Evolutionary conservation across 73 alveolate genomes (phyloP), one percentile per base, ranked within the genome.

Genomic region (Blepharisma japonicum): DNA sequence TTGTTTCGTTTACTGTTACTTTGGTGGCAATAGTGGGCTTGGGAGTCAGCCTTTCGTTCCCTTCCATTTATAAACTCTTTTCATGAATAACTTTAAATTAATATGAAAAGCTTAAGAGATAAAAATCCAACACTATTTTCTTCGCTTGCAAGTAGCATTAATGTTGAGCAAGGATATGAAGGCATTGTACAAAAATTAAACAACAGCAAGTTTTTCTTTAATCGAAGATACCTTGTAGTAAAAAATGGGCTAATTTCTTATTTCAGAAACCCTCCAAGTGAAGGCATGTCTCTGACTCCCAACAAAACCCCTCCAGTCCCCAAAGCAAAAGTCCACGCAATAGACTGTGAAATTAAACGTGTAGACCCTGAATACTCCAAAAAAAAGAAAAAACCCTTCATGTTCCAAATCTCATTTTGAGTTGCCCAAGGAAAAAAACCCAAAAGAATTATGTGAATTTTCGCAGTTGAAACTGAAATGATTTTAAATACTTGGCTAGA

Each of bases 121-220:
- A 32, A 32, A 32, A 32, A 32, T 32, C 42, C 42, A 32, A 32
- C 42, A 1, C 3, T 32, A 32, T 32, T 32, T 32, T 32, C 42
- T 32, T 32, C 42, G 42, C 18, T 61, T 25, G 14, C 23, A 14
- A 61, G 74, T 5, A n/a, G 23, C 18, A 14, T 39, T 14, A 61
- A 14, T 9, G 74, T 14, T 14, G 74, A 61, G 18, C 74, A 39
- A n/a, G 74, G 74, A 8, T 61, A 61, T 25, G 74, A 61, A 61
- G 74, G 23, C 74, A 14, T 2, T 25, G 74, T 61, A 61, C 46
- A 14, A 5, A 61, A 61, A 25, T 25, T 61, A 61, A 14, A n/a
- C 14, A 61, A 61, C 46, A 39, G 74, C 11, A 61, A 61, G 47
- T 61, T n/a, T 39, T 61, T 61, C 46, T 61, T 61, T 25, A 61